phyloP scores from a whole-genome alignment of 23 red algal genomes.

The Gracilaria caudata region DNA sequence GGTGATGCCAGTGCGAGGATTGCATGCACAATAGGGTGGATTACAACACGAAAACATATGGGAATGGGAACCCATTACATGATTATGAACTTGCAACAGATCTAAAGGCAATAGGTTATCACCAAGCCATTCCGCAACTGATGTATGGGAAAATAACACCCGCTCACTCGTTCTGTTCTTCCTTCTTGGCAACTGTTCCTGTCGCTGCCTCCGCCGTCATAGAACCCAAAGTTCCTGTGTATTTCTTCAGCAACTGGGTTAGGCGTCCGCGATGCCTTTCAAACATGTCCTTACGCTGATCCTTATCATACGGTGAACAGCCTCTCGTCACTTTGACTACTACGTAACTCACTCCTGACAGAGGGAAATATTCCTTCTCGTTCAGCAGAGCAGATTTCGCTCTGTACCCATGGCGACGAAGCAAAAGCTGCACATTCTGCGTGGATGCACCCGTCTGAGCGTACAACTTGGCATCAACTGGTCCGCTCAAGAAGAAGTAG shows the following conservation, averaged over 20 bases:
- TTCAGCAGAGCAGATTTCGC: not conserved
- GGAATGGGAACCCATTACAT: too few relatives aligned
- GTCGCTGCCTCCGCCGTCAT: not conserved
- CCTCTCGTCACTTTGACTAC: slow-evolving; percentile 43
- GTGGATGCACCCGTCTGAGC: slow-evolving; percentile 55
- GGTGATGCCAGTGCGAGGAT: too few relatives aligned
- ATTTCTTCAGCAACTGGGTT: slow-evolving; percentile 35
- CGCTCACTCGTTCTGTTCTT: too few relatives aligned
- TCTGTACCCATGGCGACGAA: slow-evolving; percentile 15
- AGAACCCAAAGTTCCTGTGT: slow-evolving; percentile 13
- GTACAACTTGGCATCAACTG: slow-evolving; percentile 50
- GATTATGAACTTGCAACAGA: too few relatives aligned
- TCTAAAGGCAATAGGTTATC: too few relatives aligned
- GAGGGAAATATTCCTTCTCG: slow-evolving; percentile 61
- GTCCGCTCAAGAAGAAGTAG: slow-evolving; percentile 44
- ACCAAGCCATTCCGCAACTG: too few relatives aligned
- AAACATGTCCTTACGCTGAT: slow-evolving; percentile 25
- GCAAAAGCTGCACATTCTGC: slow-evolving; percentile 33
- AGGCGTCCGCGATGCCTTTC: slow-evolving; percentile 18
- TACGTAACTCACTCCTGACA: slow-evolving; percentile 46
- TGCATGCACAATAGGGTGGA: too few relatives aligned
- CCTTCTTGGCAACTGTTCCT: too few relatives aligned
- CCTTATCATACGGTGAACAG: slow-evolving; percentile 29
- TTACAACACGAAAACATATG: too few relatives aligned
- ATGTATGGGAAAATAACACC: too few relatives aligned